Evolutionary conservation across 768 basidiomycete genomes (phyloP).

Genomic region (Boletus rubescentipes): DNA sequence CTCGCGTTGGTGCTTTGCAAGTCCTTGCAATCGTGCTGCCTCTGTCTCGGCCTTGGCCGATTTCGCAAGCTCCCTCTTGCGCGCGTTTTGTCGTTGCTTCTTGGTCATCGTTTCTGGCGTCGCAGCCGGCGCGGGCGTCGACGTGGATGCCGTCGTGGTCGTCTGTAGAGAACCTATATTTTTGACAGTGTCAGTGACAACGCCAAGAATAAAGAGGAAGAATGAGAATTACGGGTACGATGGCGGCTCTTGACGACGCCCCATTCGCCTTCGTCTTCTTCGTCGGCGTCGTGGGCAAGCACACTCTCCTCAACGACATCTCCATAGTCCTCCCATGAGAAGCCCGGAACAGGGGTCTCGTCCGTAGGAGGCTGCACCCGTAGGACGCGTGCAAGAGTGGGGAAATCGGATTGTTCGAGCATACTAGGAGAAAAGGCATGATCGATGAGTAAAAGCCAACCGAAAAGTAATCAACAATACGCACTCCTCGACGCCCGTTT

Average conservation of each 20-base stretch:
- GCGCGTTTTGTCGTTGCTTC: conserved; percentile 67
- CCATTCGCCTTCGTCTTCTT: conserved; percentile 77
- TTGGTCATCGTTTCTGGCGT: conserved; percentile 56
- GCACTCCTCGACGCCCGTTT: conserved; percentile 71
- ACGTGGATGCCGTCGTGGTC: conserved; percentile 12
- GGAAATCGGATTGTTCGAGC: conserved; percentile 57
- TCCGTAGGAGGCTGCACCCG: conserved; percentile 59
- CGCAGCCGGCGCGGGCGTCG: conserved; percentile 21
- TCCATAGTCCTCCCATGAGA: conserved; percentile 79
- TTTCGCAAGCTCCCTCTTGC: conserved; percentile 57
- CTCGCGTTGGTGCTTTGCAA: conserved; percentile 61
- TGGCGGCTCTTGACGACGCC: conserved; percentile 64
- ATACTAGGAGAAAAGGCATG: conserved; percentile 43
- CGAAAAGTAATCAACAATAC: conserved; percentile 23
- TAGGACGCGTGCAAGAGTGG: conserved; percentile 63
- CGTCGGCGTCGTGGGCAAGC: conserved; percentile 58
- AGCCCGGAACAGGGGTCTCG: conserved; percentile 61
- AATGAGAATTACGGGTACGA: conserved; percentile 39
- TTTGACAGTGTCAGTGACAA: not conserved
- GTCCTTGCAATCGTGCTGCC: conserved; percentile 44
- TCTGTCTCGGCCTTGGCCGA: conserved; percentile 56
- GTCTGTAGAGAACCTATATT: conserved; percentile 16
- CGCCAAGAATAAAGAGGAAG: not conserved
- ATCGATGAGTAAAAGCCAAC: no score
- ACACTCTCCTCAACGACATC: conserved; percentile 46